These are phyloP conservation scores for Yamadazyma kanchanaburiensis DNA, from an alignment of 1,139 yeast species.

Conservation along the genomic window DNA sequence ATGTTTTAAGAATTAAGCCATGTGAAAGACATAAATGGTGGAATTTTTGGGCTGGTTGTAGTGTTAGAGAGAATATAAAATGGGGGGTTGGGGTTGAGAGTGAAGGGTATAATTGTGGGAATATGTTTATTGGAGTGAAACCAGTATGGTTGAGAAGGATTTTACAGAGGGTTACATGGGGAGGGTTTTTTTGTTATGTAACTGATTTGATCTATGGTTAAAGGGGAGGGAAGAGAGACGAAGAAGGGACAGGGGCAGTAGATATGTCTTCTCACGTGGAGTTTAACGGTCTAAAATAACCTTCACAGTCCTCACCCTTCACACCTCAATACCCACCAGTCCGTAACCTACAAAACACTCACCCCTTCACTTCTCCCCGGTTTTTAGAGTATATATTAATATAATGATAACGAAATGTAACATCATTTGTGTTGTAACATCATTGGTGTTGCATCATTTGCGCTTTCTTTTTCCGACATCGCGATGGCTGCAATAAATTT, in stretches of 20 bases:
- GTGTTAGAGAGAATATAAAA: conserved; percentile 66
- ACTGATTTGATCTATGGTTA: conserved; percentile 59
- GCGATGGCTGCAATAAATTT: conserved; percentile 4
- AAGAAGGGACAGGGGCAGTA: no score
- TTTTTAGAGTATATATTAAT: no score
- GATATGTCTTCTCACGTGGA: no score
- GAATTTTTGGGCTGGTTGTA: conserved; percentile 76
- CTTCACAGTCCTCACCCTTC: no score
- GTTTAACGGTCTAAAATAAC: no score
- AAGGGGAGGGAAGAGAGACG: no score
- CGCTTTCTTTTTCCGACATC: background rate
- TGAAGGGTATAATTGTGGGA: conserved; percentile 72
- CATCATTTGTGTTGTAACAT: no score
- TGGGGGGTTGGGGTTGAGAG: conserved; percentile 88
- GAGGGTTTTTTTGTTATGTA: conserved; percentile 64
- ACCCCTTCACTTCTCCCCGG: no score
- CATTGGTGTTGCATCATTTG: background rate
- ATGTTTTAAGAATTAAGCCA: conserved; percentile 61
- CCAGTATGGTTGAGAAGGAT: conserved; percentile 47
- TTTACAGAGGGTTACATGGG: conserved; percentile 60
- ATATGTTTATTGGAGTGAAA: conserved; percentile 48
- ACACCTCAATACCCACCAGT: no score
- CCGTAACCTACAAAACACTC: no score
- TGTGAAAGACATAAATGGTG: conserved; percentile 90
- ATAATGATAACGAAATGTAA: no score